Base-by-base conservation (phyloP, 2,329 filamentous ascomycete species). In the Thermoascus crustaceus region DNA sequence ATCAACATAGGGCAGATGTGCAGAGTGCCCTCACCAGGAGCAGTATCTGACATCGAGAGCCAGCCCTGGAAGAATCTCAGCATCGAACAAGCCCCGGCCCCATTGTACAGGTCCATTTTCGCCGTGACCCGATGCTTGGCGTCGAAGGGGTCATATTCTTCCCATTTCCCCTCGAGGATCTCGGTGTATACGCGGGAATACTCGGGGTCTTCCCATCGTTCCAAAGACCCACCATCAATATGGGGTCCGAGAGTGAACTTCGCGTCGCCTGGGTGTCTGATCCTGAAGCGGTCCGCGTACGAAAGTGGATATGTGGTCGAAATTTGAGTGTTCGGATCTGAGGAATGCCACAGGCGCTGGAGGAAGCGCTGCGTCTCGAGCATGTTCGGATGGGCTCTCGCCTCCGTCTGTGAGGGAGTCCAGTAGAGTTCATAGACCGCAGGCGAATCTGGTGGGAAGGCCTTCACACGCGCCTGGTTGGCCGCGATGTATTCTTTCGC, bases 11-110 rank as follows among this genome's bases (percentile, higher is more conserved):
- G 88, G 49, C 88, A 88, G 2, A 94, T 82, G 27, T 85, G 70
- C 34, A 95, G 61, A 0, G 87, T 91, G 1, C 88, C 88, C 62
- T 94, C 80, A 4, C 71, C 70, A 0, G 85, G 83, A 0, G 71
- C 77, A 0, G 78, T 81, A n/a, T 68, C 64, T 39, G 80, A 86
- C 72, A 95, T 80, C 40, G 60, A 58, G 34, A 95, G 60, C 88
- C 88, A 95, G 11, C 86, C 88, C 61, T 95, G 88, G 58, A 85
- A 89, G 72, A 86, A 82, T 24, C 89, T 75, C 61, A 94, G 87
- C 68, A 87, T 85, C 30, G 74, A 81, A 61, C 85, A 94, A 1
- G 83, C 79, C 0, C 88, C 87, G 0, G 86, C 72, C 0, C 87
- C 85, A 33, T 85, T 72, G 55, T 95, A 91, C 21, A 88, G 63